Conservation (phyloP, 345 rosid species). For the Mangifera indica region DNA sequence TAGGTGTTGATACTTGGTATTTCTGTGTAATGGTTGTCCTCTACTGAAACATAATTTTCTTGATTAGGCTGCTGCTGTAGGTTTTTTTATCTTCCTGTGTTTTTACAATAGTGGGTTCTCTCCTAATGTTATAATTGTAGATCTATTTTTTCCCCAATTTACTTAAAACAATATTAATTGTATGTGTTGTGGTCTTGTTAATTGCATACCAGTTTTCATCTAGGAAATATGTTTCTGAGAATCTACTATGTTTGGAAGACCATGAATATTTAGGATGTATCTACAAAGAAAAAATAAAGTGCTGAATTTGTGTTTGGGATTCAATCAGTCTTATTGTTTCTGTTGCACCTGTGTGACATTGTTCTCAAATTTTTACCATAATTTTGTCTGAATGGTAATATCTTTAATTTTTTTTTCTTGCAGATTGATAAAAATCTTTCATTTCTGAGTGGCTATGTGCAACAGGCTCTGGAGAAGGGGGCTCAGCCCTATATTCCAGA, state of each 20-base stretch:
- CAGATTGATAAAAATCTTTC: constrained; percentile 84
- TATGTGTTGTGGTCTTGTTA: background rate
- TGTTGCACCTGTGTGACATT: background rate
- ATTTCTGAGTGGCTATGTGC: constrained; percentile 69
- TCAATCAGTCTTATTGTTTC: background rate
- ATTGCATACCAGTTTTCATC: background rate
- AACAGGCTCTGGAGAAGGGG: constrained; percentile 72
- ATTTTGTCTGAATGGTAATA: background rate
- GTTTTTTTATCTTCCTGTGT: background rate
- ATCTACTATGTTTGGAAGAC: background rate
- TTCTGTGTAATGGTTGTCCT: background rate
- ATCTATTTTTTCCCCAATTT: background rate
- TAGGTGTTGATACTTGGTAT: background rate
- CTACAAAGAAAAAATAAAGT: background rate
- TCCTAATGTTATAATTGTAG: background rate
- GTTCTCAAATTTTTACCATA: constrained; percentile 1
- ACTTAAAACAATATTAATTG: background rate
- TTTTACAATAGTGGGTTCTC: background rate
- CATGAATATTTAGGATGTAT: background rate
- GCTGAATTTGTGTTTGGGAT: background rate
- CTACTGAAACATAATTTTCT: background rate
- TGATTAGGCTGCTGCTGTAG: background rate
- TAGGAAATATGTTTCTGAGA: background rate
- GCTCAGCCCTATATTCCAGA: constrained; percentile 83
- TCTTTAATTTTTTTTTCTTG: constrained; percentile 19